Conservation (phyloP, 176 grass and related monocot genomes). For the Cenchrus americanus region DNA sequence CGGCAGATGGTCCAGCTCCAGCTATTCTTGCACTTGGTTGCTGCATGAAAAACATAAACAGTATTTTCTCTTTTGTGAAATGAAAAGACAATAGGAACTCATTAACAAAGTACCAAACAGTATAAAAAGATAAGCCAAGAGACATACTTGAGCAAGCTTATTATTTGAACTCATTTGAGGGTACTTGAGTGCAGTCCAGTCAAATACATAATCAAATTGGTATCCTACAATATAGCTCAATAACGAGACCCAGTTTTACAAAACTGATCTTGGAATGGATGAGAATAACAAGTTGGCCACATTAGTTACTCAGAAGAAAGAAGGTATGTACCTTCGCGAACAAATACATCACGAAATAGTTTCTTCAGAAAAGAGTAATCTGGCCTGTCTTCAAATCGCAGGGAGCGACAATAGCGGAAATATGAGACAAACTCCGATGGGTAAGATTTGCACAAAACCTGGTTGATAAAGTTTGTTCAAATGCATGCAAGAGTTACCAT, state of each 20-base stretch:
- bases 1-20: slow-evolving; percentile 63
- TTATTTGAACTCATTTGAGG: slow-evolving; percentile 64
- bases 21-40: slow-evolving; percentile 60
- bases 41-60: slow-evolving; percentile 34
- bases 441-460: slow-evolving; percentile 94
- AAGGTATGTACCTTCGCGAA: slow-evolving; percentile 70
- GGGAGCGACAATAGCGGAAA: slow-evolving; percentile 86
- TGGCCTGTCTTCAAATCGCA: slow-evolving; percentile 88
- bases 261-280: not conserved
- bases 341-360: slow-evolving; percentile 86
- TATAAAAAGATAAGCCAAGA: slow-evolving; percentile 17
- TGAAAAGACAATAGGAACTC: slow-evolving; percentile 24
- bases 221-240: slow-evolving; percentile 58
- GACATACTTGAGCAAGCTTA: slow-evolving; percentile 65
- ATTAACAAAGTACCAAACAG: slow-evolving; percentile 21
- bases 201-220: slow-evolving; percentile 95
- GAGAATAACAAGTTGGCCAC: not conserved
- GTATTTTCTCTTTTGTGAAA: not conserved
- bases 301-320: slow-evolving; percentile 18
- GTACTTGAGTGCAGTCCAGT: slow-evolving; percentile 83
- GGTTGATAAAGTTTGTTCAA: slow-evolving; percentile 43
- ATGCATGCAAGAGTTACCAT: slow-evolving; percentile 16
- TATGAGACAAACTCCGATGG: slow-evolving; percentile 85
- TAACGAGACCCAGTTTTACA: slow-evolving; percentile 15
- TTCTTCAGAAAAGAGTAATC: slow-evolving; percentile 92